A percentile compares a stretch with the other conserved stretches of the same genome.
Evolutionary conservation across 371 early-diverging fungal species (phyloP).

Genomic region (Rhizopus arrhizus): DNA sequence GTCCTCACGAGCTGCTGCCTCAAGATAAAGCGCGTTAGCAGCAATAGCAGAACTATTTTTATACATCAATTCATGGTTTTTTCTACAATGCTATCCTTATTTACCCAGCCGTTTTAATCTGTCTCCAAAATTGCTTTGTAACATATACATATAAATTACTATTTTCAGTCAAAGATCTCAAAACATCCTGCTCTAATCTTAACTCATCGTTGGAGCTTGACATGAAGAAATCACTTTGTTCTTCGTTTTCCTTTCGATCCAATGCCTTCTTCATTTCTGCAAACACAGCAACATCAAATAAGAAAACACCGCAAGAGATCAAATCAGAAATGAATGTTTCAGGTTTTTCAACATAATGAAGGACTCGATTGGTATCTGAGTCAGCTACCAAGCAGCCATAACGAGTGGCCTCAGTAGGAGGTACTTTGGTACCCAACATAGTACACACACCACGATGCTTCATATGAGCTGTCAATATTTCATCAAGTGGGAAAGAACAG

Average conservation of each 20-base stretch:
- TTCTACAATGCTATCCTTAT: too few relatives aligned
- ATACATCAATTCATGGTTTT: neutral
- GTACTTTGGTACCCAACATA: constrained; percentile 81
- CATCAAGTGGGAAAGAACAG: constrained; percentile 85
- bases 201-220: constrained; percentile 36
- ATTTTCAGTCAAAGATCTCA: constrained; percentile 80
- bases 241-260: constrained; percentile 59
- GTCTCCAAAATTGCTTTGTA: constrained; percentile 87
- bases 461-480: constrained; percentile 82
- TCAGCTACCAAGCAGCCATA: constrained; percentile 93
- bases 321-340: constrained; percentile 92
- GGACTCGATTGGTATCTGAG: constrained; percentile 79
- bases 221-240: constrained; percentile 33
- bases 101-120: constrained; percentile 86
- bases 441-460: constrained; percentile 80
- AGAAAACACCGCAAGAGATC: constrained; percentile 92
- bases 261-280: constrained; percentile 81
- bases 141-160: constrained; percentile 82
- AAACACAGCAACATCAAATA: constrained; percentile 88
- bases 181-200: constrained; percentile 88
- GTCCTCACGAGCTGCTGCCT: constrained; percentile 66
- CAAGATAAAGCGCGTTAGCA: constrained; percentile 88
- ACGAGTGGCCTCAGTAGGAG: constrained; percentile 72
- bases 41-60: constrained; percentile 80
- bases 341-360: constrained; percentile 98